These are phyloP conservation scores for Paraphaeosphaeria sporulosa DNA, from an alignment of 2,329 filamentous ascomycete species.

Conservation along the genomic window DNA sequence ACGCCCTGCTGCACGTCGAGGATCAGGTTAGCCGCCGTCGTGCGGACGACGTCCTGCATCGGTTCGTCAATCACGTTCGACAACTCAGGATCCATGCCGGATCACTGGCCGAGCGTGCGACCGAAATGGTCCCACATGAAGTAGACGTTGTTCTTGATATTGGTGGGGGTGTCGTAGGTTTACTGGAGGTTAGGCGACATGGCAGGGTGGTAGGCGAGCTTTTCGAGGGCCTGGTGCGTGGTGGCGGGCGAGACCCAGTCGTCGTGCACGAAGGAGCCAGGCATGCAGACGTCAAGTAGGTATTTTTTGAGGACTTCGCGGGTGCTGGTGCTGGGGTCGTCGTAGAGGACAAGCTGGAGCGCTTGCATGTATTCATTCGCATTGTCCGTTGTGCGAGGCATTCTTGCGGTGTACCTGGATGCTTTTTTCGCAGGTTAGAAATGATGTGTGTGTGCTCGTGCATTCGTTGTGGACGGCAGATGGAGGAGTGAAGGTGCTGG, in stretches of 20 bases:
- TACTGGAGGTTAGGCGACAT: slow-evolving; percentile 5
- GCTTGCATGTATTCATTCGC: not conserved
- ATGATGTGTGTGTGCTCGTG: not conserved
- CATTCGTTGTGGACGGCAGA: not conserved
- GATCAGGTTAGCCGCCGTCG: not conserved
- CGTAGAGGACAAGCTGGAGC: not conserved
- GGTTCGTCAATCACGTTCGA: not conserved
- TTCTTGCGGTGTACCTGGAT: not conserved
- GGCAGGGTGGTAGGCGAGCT: not conserved
- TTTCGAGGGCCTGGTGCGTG: not conserved
- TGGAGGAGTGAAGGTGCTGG: too few relatives aligned
- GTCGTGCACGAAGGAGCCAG: not conserved
- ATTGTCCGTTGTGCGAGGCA: not conserved
- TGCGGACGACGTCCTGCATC: not conserved
- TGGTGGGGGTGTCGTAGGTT: slow-evolving; percentile 1
- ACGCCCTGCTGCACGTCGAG: slow-evolving; percentile 29
- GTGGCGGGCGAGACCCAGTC: not conserved
- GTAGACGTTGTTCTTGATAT: slow-evolving; percentile 3
- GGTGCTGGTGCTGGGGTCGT: slow-evolving; percentile 4
- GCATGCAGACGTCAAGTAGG: not conserved
- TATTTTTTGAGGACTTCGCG: not conserved
- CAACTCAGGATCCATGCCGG: not conserved
- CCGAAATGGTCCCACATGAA: slow-evolving; percentile 6
- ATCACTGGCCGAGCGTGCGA: not conserved
- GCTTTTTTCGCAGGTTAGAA: not conserved